These are phyloP conservation scores for Novymonas esmeraldas DNA, from an alignment of 208 protist genomes.

Conservation along the genomic window DNA sequence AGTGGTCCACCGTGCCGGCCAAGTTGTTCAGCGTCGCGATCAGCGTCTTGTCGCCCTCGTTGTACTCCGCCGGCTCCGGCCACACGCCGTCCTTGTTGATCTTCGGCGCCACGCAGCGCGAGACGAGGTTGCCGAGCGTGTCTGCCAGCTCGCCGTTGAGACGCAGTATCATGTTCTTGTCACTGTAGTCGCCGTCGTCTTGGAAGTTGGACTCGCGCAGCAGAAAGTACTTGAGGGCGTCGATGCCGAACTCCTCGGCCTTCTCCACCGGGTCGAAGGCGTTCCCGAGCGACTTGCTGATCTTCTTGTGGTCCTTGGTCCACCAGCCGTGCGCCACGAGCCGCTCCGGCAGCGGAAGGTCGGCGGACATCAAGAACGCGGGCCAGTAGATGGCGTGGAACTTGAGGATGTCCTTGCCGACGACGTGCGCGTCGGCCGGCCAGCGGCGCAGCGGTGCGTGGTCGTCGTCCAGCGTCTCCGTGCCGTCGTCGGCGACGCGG, in stretches of 20 bases:
- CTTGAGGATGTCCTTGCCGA: slow-evolving; percentile 99
- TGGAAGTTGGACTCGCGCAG: slow-evolving; percentile 94
- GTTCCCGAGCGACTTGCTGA: slow-evolving; percentile 98
- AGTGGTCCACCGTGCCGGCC: slow-evolving; percentile 79
- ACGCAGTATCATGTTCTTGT: slow-evolving; percentile 80
- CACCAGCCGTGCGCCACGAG: slow-evolving; percentile 96
- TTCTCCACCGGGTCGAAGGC: slow-evolving; percentile 94
- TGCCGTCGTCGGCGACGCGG: slow-evolving; percentile 42
- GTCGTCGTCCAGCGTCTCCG: slow-evolving; percentile 51
- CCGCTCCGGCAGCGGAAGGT: slow-evolving; percentile 90
- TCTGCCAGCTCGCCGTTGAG: slow-evolving; percentile 95
- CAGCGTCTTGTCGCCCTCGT: slow-evolving; percentile 54
- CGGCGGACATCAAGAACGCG: slow-evolving; percentile 96
- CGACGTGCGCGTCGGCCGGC: slow-evolving; percentile 91
- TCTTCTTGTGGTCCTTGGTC: slow-evolving; percentile 96
- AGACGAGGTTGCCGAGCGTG: slow-evolving; percentile 94
- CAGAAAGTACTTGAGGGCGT: slow-evolving; percentile 96
- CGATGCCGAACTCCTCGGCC: slow-evolving; percentile 83
- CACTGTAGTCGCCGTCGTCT: slow-evolving; percentile 96
- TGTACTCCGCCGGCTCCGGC: slow-evolving; percentile 75
- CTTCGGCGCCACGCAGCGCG: slow-evolving; percentile 82
- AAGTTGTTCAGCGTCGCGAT: slow-evolving; percentile 69
- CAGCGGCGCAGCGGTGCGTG: slow-evolving; percentile 53
- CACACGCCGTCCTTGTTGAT: slow-evolving; percentile 82
- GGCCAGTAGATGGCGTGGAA: slow-evolving; percentile 99